A percentile compares a stretch with the other conserved stretches of the same genome.
Conservation (phyloP, 805 yeast species). For the Metschnikowia colocasiae region DNA sequence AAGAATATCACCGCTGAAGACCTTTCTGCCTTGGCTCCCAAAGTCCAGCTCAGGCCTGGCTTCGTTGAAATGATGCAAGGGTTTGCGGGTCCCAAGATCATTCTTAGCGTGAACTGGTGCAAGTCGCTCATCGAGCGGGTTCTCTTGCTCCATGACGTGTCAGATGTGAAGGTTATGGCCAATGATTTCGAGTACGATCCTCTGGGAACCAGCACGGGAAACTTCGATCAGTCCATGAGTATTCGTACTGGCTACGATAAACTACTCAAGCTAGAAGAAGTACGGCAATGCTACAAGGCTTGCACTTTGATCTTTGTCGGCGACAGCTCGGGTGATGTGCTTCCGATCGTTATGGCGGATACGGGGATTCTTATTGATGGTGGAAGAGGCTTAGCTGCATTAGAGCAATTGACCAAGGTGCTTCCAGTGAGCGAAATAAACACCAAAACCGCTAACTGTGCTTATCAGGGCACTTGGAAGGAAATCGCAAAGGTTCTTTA, state of each 20-base stretch:
- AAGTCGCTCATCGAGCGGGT: conserved; percentile 41
- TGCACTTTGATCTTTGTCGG: conserved; percentile 48
- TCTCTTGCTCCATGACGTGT: conserved; percentile 20
- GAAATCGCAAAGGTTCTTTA: background rate
- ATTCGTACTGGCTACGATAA: conserved; percentile 58
- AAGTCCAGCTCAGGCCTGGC: conserved; percentile 39
- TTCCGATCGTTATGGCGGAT: conserved; percentile 43
- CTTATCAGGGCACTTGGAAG: conserved; percentile 7
- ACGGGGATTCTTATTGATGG: conserved; percentile 45
- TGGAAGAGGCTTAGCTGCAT: conserved; percentile 14
- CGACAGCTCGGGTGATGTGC: conserved; percentile 57
- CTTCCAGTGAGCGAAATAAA: background rate
- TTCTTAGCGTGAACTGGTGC: conserved; percentile 66
- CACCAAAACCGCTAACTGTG: background rate
- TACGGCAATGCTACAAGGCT: conserved; percentile 9
- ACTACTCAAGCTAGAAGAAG: conserved; percentile 18
- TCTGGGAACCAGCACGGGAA: conserved; percentile 28
- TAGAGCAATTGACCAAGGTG: conserved; percentile 2
- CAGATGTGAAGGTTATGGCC: conserved; percentile 33
- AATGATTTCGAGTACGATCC: conserved; percentile 48
- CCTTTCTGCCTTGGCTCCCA: conserved; percentile 31
- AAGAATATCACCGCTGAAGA: conserved; percentile 33
- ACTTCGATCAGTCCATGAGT: conserved; percentile 17
- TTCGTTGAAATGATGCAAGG: conserved; percentile 31
- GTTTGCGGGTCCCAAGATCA: conserved; percentile 32